Percentiles rank a stretch among this genome's conserved stretches.
phyloP scores from a whole-genome alignment of 352 stramenopile genomes.

The Pythium aquatile region DNA sequence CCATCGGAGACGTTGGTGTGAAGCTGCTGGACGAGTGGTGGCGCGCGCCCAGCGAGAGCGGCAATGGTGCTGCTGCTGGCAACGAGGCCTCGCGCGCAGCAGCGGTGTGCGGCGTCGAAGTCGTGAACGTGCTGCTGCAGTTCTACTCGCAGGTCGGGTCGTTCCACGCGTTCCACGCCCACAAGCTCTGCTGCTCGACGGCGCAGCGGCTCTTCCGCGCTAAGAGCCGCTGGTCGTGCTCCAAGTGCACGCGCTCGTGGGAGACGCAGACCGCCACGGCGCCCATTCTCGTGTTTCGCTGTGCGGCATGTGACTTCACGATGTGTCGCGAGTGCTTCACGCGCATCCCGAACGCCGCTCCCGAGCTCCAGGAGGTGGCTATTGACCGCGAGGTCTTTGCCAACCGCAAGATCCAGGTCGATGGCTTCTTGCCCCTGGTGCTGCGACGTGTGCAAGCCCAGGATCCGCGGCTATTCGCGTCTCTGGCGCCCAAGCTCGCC shows the following conservation, averaged over 20 bases:
- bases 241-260: constrained; percentile 26
- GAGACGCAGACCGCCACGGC: constrained; percentile 16
- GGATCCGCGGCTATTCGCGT: constrained; percentile 14
- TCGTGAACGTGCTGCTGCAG: constrained; percentile 32
- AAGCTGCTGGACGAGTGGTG: constrained; percentile 27
- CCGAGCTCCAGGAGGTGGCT: constrained; percentile 17
- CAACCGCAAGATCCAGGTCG: constrained; percentile 2
- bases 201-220: constrained; percentile 27
- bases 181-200: constrained; percentile 28
- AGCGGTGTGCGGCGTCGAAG: constrained; percentile 6
- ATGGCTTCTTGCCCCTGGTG: constrained; percentile 40
- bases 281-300: constrained; percentile 25
- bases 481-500: constrained; percentile 37
- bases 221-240: constrained; percentile 25
- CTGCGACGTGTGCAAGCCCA: constrained; percentile 26
- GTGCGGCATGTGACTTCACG: constrained; percentile 23
- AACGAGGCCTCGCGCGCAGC: not conserved
- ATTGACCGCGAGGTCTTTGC: constrained; percentile 13
- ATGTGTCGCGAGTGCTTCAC: constrained; percentile 38
- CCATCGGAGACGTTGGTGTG: constrained; percentile 24
- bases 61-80: not conserved
- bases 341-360: constrained; percentile 50
- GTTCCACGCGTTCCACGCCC: constrained; percentile 31
- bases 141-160: constrained; percentile 21
- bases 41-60: not conserved